Evolutionary conservation across 1,139 yeast genomes (phyloP).

Genomic region (Scheffersomyces titani): DNA sequence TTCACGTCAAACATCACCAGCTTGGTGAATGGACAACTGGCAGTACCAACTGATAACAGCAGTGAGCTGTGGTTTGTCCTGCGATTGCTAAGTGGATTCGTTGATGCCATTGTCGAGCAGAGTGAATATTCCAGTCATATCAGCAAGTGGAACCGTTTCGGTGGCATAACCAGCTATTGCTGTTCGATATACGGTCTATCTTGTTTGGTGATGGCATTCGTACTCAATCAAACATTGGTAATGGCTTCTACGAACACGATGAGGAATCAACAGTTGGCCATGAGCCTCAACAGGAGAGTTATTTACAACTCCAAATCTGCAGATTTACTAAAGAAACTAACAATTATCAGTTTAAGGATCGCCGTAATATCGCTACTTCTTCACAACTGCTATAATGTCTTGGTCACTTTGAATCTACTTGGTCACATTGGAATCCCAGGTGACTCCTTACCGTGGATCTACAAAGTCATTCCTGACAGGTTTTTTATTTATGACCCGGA

Average conservation of each 20-base stretch:
- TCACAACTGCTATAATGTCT: conserved; percentile 33
- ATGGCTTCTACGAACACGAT: conserved; percentile 62
- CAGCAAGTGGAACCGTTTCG: conserved; percentile 16
- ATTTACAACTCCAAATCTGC: conserved; percentile 16
- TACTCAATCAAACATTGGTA: conserved; percentile 64
- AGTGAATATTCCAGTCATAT: conserved; percentile 7
- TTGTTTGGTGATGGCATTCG: conserved; percentile 63
- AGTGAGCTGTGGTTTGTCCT: conserved; percentile 3
- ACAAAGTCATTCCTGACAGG: conserved; percentile 14
- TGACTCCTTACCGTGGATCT: conserved; percentile 16
- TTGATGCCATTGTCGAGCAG: conserved; percentile 27
- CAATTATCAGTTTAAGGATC: conserved; percentile 34
- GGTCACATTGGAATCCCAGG: conserved; percentile 21
- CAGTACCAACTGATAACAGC: background rate
- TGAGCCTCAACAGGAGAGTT: conserved; percentile 8
- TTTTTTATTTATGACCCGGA: conserved; percentile 38
- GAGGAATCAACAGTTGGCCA: conserved; percentile 16
- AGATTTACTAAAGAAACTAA: conserved; percentile 17
- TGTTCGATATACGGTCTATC: conserved; percentile 39
- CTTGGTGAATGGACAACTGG: background rate
- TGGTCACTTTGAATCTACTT: conserved; percentile 37
- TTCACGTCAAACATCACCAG: background rate
- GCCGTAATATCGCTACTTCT: conserved; percentile 33
- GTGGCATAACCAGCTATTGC: conserved; percentile 29
- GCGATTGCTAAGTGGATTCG: conserved; percentile 16